These are phyloP conservation scores for Arxiozyma bovina DNA, from an alignment of 1,139 yeast genomes.

Conservation along the genomic window DNA sequence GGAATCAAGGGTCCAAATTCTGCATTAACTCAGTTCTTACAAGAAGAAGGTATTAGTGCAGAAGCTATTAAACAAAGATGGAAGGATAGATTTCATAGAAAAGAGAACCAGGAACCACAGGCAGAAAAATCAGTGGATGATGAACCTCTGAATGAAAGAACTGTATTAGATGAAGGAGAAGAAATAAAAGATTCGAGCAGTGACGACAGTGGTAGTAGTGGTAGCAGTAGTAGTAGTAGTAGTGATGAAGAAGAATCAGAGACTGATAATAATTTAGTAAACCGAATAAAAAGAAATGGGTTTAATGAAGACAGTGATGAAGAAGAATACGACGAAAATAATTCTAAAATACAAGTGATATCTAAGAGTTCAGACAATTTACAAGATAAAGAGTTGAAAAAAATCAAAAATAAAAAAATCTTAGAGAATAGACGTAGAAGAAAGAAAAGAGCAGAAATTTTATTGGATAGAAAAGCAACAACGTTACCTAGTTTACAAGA, in stretches of 20 bases:
- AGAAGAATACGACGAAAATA: conserved; percentile 19
- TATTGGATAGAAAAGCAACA: conserved; percentile 60
- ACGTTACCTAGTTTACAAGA: conserved; percentile 70
- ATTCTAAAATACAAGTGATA: background rate
- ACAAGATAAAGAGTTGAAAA: conserved; percentile 35
- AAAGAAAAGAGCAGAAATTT: conserved; percentile 73
- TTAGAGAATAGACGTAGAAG: conserved; percentile 58
- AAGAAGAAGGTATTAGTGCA: conserved; percentile 81
- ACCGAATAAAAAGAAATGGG: conserved; percentile 6
- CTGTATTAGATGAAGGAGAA: background rate
- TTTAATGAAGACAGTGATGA: conserved; percentile 24
- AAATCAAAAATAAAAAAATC: conserved; percentile 18
- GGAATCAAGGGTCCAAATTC: conserved; percentile 70
- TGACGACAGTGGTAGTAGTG: background rate
- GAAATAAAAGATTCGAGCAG: background rate
- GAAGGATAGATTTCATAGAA: conserved; percentile 28
- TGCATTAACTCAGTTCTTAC: conserved; percentile 65
- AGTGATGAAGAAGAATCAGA: conserved; percentile 10
- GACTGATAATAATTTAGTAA: background rate
- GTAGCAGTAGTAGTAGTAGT: conserved; percentile 3
- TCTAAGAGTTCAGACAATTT: conserved; percentile 7
- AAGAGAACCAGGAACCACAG: conserved; percentile 12
- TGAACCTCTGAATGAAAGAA: background rate
- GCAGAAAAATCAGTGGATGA: conserved; percentile 1
- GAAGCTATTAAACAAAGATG: conserved; percentile 65